These are phyloP conservation scores for Chalciporus pseudorubinellus DNA, from an alignment of 768 basidiomycete genomes.

Conservation along the genomic window DNA sequence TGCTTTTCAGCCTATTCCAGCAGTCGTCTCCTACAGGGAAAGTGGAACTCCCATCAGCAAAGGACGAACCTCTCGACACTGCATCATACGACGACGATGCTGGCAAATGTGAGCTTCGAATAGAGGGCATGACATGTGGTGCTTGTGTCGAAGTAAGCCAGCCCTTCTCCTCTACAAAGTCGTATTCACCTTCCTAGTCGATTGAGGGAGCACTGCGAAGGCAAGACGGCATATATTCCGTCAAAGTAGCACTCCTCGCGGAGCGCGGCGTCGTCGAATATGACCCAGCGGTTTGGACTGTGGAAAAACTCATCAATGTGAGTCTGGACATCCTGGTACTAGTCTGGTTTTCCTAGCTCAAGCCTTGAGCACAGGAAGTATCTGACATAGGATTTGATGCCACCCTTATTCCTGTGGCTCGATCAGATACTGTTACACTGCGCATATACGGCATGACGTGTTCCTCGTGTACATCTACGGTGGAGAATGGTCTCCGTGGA, in stretches of 20 bases:
- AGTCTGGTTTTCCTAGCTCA: slow-evolving; percentile 2
- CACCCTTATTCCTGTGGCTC: slow-evolving; percentile 61
- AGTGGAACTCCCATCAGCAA: slow-evolving; percentile 16
- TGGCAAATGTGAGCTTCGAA: slow-evolving; percentile 71
- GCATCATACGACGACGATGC: slow-evolving; percentile 20
- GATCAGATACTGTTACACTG: slow-evolving; percentile 67
- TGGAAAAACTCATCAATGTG: slow-evolving; percentile 76
- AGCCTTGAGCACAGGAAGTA: slow-evolving; percentile 61
- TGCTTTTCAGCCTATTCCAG: slow-evolving; percentile 4
- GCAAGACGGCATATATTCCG: slow-evolving; percentile 84
- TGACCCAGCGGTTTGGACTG: slow-evolving; percentile 76
- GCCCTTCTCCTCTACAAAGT: neutral
- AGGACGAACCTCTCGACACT: slow-evolving; percentile 22
- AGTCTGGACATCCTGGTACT: neutral
- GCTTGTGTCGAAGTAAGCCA: slow-evolving; percentile 78
- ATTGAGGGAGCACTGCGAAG: slow-evolving; percentile 81
- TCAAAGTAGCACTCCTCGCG: slow-evolving; percentile 96
- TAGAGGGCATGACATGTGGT: slow-evolving; percentile 91
- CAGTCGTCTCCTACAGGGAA: slow-evolving; percentile 4
- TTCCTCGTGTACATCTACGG: slow-evolving; percentile 72
- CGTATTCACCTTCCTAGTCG: slow-evolving; percentile 42
- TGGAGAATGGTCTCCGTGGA: slow-evolving; percentile 65
- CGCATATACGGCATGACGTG: slow-evolving; percentile 93
- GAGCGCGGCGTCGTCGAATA: slow-evolving; percentile 92
- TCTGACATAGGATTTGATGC: slow-evolving; percentile 93